Conservation (phyloP, 768 basidiomycete species). For the Suillus clintonianus region DNA sequence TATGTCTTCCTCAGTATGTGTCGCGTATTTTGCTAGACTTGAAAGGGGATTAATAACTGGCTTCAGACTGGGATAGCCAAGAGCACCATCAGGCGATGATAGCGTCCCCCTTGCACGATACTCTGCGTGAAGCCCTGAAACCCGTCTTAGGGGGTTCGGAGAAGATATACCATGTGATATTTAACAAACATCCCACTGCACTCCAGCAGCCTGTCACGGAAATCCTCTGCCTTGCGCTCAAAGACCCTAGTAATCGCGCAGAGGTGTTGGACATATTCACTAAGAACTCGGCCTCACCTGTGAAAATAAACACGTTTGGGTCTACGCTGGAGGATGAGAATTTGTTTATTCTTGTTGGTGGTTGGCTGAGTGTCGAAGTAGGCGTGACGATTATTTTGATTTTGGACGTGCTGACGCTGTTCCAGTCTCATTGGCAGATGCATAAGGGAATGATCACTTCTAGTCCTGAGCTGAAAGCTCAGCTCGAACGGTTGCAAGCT, state of each 20-base stretch:
- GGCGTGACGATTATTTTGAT: not conserved
- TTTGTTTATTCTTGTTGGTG: conserved; percentile 17
- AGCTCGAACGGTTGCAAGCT: conserved; percentile 11
- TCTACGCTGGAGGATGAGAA: conserved; percentile 20
- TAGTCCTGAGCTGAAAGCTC: conserved; percentile 3
- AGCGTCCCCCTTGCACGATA: not conserved
- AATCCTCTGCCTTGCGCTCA: conserved; percentile 16
- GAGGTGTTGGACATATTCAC: conserved; percentile 12
- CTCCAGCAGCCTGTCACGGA: conserved; percentile 24
- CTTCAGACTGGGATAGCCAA: conserved; percentile 26
- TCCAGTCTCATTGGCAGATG: conserved; percentile 15
- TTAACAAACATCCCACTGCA: conserved; percentile 13
- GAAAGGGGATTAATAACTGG: not conserved
- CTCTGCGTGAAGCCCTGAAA: conserved; percentile 5
- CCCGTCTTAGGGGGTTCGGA: conserved; percentile 7
- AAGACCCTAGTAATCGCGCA: conserved; percentile 20
- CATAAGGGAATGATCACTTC: not conserved
- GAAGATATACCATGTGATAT: conserved; percentile 22
- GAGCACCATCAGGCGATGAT: conserved; percentile 20
- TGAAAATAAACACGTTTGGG: conserved; percentile 18
- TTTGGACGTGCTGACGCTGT: not conserved
- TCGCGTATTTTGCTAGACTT: not conserved
- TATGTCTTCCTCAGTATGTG: conserved; percentile 19
- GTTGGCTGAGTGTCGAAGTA: conserved; percentile 27
- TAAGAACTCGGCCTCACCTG: conserved; percentile 10